Percentiles rank a stretch among this genome's conserved stretches.
Evolutionary conservation across 768 basidiomycete species (phyloP).

Genomic region (Omphalotus guepiniiformis): DNA sequence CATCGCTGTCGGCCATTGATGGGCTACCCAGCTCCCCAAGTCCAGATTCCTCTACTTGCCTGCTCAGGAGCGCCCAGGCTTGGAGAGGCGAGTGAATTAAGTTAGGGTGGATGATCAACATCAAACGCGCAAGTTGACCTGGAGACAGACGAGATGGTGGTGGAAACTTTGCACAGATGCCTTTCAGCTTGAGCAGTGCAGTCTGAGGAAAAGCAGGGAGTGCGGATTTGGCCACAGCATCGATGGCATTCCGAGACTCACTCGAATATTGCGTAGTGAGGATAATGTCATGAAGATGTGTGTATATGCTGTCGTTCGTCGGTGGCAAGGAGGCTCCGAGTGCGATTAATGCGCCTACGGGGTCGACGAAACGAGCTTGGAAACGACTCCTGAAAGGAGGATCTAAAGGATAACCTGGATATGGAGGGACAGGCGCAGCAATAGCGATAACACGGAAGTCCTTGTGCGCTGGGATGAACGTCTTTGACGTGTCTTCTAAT

Average conservation of each 20-base stretch:
- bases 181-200: slow-evolving; percentile 46
- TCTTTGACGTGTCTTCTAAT: slow-evolving; percentile 38
- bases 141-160: slow-evolving; percentile 37
- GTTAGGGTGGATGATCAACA: slow-evolving; percentile 56
- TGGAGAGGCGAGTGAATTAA: slow-evolving; percentile 53
- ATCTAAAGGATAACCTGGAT: slow-evolving; percentile 61
- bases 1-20: slow-evolving; percentile 32
- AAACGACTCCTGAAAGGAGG: slow-evolving; percentile 68
- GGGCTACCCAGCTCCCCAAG: slow-evolving; percentile 52
- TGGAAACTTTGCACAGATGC: slow-evolving; percentile 45
- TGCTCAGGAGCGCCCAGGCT: slow-evolving; percentile 58
- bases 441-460: slow-evolving; percentile 68
- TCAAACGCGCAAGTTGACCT: slow-evolving; percentile 46
- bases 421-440: slow-evolving; percentile 65
- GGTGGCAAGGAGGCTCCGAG: slow-evolving; percentile 24
- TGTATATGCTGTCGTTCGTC: slow-evolving; percentile 23
- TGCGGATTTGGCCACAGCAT: slow-evolving; percentile 46
- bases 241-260: slow-evolving; percentile 52
- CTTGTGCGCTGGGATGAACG: slow-evolving; percentile 62
- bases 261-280: slow-evolving; percentile 60
- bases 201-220: slow-evolving; percentile 66
- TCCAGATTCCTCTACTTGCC: slow-evolving; percentile 50
- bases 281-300: slow-evolving; percentile 51
- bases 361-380: slow-evolving; percentile 65
- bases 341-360: slow-evolving; percentile 47